Evolutionary conservation across 371 early-diverging fungal species (phyloP).

Genomic region (Caulochytrium protostelioides): DNA sequence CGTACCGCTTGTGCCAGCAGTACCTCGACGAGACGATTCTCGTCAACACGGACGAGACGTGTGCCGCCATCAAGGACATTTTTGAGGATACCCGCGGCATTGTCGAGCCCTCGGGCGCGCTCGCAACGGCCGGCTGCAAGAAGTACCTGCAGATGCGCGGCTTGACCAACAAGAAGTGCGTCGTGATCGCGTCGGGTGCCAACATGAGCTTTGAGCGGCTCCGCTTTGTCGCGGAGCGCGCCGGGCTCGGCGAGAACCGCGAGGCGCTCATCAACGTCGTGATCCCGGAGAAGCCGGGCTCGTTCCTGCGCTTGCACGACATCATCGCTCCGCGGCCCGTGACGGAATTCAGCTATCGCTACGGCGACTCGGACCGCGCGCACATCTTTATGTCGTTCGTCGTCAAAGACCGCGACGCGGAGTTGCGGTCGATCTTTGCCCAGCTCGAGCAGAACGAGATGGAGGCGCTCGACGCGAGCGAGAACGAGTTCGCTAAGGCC

Average conservation of each 20-base stretch:
- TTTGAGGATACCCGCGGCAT: constrained; percentile 88
- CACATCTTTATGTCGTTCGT: constrained; percentile 73
- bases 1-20: constrained; percentile 44
- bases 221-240: constrained; percentile 84
- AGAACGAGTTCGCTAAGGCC: constrained; percentile 82
- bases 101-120: constrained; percentile 86
- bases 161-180: constrained; percentile 25
- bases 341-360: constrained; percentile 86
- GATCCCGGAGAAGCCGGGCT: constrained; percentile 77
- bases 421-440: constrained; percentile 40
- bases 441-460: constrained; percentile 29
- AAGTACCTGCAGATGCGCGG: constrained; percentile 33
- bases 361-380: constrained; percentile 45
- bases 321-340: constrained; percentile 57
- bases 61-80: constrained; percentile 92
- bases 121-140: constrained; percentile 69
- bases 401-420: constrained; percentile 37
- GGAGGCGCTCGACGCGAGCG: constrained; percentile 41
- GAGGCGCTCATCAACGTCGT: constrained; percentile 75
- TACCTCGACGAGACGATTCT: constrained; percentile 51
- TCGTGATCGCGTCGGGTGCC: constrained; percentile 73
- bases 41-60: constrained; percentile 82
- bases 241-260: constrained; percentile 63
- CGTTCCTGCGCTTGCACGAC: constrained; percentile 54
- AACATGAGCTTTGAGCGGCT: constrained; percentile 95